Evolutionary conservation across 1,284 basidiomycete genomes (phyloP).

Genomic region (Sporisorium scitamineum): DNA sequence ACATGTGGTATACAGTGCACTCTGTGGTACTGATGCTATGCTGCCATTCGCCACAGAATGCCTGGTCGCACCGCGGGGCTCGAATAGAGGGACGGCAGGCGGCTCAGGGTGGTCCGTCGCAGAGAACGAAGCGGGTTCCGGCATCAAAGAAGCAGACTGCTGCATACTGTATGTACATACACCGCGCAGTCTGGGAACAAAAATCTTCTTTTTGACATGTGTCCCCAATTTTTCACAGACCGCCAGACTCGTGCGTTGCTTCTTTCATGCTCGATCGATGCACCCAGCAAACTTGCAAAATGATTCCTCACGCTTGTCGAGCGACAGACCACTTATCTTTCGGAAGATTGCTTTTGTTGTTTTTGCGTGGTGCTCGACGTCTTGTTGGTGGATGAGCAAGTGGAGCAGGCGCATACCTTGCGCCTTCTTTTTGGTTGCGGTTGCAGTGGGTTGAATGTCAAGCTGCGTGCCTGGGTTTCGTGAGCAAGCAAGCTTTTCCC

Average conservation of each 20-base stretch:
- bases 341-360: not conserved
- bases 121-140: not conserved
- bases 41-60: not conserved
- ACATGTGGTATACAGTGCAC: not conserved
- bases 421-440: not conserved
- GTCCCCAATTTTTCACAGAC: not conserved
- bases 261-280: conserved; percentile 5
- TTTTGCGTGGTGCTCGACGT: too few species aligned
- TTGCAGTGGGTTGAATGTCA: not conserved
- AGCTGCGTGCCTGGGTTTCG: not conserved
- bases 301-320: not conserved
- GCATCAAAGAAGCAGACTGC: not conserved
- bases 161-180: too few species aligned
- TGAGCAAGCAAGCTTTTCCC: conserved; percentile 24
- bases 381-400: not conserved
- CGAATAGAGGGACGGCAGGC: not conserved
- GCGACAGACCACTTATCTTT: not conserved
- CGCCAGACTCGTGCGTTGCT: not conserved
- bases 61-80: not conserved
- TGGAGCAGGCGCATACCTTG: not conserved
- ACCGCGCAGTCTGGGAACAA: not conserved
- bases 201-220: conserved; percentile 3
- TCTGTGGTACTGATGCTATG: too few species aligned
- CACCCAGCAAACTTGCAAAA: too few species aligned
- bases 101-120: not conserved